Conservation (phyloP, 2,329 filamentous ascomycete genomes). For the Pleoardoris graminearum region DNA sequence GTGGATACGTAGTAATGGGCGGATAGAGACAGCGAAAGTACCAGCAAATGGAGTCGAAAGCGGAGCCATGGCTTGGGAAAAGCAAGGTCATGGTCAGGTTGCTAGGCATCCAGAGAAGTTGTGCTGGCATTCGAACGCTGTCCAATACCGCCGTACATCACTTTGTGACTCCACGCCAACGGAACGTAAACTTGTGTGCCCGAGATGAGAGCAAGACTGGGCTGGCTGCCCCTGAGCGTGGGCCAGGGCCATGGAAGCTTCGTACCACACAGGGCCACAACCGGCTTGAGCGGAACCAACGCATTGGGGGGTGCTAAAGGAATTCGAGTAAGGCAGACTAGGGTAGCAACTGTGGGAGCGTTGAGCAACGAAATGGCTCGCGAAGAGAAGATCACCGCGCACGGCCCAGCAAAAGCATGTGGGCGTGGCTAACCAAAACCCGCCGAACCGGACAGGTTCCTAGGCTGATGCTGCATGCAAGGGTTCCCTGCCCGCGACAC, state of each 20-base stretch:
- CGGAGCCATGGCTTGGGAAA: conserved; percentile 29
- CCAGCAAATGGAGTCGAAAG: conserved; percentile 37
- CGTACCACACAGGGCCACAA: conserved; percentile 28
- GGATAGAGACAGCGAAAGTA: conserved; percentile 44
- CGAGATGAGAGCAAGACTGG: conserved; percentile 20
- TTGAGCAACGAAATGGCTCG: conserved; percentile 35
- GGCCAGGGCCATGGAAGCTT: conserved; percentile 40
- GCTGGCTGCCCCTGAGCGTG: conserved; percentile 39
- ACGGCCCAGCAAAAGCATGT: conserved; percentile 36
- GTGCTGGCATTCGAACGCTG: conserved; percentile 33
- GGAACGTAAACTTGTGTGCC: conserved; percentile 26
- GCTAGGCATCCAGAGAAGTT: conserved; percentile 33
- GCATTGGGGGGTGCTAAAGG: conserved; percentile 39
- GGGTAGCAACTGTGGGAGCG: conserved; percentile 37
- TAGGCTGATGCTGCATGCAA: conserved; percentile 18
- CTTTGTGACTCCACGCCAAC: conserved; percentile 34
- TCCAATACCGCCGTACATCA: conserved; percentile 21
- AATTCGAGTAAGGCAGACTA: conserved; percentile 38
- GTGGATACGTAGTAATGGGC: conserved; percentile 42
- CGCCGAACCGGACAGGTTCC: conserved; percentile 31
- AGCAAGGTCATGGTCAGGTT: conserved; percentile 29
- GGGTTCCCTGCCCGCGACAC: conserved; percentile 20
- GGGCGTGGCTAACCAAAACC: conserved; percentile 29
- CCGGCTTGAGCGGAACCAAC: conserved; percentile 42
- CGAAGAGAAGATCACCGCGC: conserved; percentile 39